Conservation (phyloP, 495 filamentous ascomycete species). For the Trichoderma erinaceum region DNA sequence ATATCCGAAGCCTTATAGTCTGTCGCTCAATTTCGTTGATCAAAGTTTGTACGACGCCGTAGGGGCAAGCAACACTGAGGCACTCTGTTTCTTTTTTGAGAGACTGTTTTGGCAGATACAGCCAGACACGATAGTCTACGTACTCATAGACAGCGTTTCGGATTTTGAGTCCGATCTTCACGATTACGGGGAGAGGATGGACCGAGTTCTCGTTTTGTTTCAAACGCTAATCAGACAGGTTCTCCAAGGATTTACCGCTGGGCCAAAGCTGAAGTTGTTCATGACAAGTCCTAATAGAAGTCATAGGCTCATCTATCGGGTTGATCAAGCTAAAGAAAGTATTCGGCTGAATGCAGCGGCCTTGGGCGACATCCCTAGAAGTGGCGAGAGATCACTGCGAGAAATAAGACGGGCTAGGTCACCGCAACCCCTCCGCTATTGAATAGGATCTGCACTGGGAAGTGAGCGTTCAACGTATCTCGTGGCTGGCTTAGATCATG, state of each 20-base stretch:
- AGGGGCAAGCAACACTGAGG: neutral
- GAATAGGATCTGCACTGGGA: no score
- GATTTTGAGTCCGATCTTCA: neutral
- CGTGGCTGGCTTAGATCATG: no score
- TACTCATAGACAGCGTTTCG: neutral
- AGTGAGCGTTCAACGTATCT: no score
- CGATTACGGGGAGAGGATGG: neutral
- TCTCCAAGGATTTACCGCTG: neutral
- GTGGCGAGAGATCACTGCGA: neutral
- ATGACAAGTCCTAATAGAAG: constrained; percentile 5
- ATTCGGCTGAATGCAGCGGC: neutral
- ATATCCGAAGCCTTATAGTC: neutral
- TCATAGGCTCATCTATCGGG: neutral
- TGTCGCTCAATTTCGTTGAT: neutral
- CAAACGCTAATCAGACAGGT: neutral
- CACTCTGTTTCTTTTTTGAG: neutral
- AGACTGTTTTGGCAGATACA: neutral
- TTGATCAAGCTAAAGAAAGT: constrained; percentile 6
- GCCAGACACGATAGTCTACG: neutral
- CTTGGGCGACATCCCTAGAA: neutral
- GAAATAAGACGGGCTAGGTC: neutral
- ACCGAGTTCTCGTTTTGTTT: neutral
- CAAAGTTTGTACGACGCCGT: constrained; percentile 2
- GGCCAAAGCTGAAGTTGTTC: neutral
- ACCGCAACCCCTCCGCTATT: neutral